Base-by-base conservation (phyloP, 208 protist genomes). In the Kentomonas sorsogonicus region DNA sequence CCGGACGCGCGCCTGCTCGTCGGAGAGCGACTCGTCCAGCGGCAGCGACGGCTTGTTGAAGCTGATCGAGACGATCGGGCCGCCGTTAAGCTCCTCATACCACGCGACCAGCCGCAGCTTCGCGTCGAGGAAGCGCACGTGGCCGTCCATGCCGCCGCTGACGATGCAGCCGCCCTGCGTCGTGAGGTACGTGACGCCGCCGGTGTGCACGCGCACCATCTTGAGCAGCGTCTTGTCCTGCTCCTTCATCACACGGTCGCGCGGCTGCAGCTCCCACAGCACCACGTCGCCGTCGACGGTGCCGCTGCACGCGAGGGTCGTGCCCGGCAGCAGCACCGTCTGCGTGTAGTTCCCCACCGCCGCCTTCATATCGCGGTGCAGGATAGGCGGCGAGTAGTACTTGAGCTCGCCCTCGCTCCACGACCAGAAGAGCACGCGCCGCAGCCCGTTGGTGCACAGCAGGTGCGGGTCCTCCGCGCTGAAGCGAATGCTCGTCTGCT, bases 61-160 rank as follows among this genome's bases (percentile, higher is more conserved):
- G 58, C 91, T 95, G 54, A 98, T 68, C 36, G 89, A 97, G 40
- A 88, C 89, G 51, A 98, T 85, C 1, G 94, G 86, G 1, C 94
- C 94, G 33, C 74, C 83, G 61, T 95, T 91, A 22, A 98, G 74
- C 46, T 97, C 92, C 55, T 98, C 96, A 62, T 97, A 98, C 96
- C 96, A 98, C 44, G 90, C 91, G 13, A 96, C 83, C 16, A 98
- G 66, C 7, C 94, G 72, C 31, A 98, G 79, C 65, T 97, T 92
- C 15, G 79, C 60, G 64, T 98, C 96, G 34, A 97, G 92, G 55
- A 98, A 98, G 51, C 90, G 85, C 16, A 98, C 90, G 56, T 86
- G 75, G n/a, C 95, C 95, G 60, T 98, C 94, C 55, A 91, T 81
- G 47, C 93, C 93, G 26, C 94, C 96, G 0, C 90, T 97, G 41